Evolutionary conservation across 805 yeast genomes (phyloP).

Genomic region (Vanderwaltozyma polyspora): DNA sequence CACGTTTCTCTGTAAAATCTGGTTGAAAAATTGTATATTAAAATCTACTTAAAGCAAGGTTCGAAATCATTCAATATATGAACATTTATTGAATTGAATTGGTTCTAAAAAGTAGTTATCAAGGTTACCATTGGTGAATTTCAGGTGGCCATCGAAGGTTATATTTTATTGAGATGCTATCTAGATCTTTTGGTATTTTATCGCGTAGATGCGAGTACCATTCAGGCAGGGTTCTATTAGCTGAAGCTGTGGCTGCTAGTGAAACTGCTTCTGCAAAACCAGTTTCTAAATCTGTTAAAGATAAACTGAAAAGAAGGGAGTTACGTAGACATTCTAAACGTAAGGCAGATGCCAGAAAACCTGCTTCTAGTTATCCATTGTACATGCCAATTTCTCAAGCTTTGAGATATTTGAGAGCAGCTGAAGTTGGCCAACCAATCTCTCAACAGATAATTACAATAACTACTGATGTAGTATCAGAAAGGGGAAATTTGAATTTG

Average conservation of each 20-base stretch:
- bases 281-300: conserved; percentile 17
- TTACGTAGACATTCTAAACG: conserved; percentile 28
- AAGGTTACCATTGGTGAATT: too few species aligned
- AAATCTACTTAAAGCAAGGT: too few species aligned
- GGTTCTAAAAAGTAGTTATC: too few species aligned
- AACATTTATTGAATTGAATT: too few species aligned
- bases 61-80: too few species aligned
- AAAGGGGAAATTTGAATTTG: conserved; percentile 67
- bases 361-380: conserved; percentile 43
- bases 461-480: conserved; percentile 54
- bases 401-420: conserved; percentile 68
- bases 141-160: too few species aligned
- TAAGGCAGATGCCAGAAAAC: conserved; percentile 30
- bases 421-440: conserved; percentile 77
- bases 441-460: conserved; percentile 60
- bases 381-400: conserved; percentile 67
- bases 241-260: conserved; percentile 8
- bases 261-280: conserved; percentile 3
- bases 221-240: conserved; percentile 2
- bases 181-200: too few species aligned
- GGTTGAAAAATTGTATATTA: too few species aligned
- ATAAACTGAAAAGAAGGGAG: conserved; percentile 28
- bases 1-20: too few species aligned
- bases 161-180: too few species aligned
- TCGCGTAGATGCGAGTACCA: conserved; percentile 8